Evolutionary conservation across 352 stramenopile species (phyloP), one percentile per base, ranked within the genome.

Genomic region (Globisporangium paroecandrum): DNA sequence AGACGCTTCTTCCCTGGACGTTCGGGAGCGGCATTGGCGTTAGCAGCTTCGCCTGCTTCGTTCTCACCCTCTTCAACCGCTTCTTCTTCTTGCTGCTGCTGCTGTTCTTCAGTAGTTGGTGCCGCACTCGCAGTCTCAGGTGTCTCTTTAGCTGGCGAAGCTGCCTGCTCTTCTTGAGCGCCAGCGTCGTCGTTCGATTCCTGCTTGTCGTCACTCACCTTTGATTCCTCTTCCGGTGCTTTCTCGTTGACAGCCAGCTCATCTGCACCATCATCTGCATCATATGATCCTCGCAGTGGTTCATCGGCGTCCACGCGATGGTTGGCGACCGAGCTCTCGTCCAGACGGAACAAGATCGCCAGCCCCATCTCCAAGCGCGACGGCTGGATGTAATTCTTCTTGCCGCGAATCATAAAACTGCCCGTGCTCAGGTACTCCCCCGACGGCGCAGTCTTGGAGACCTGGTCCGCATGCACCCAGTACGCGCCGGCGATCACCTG

Each of bases 391-490:
- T 91, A 98, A 77, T 98, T 98, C 76, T 98, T 98, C 77, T 97
- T 97, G 64, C 94, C 94, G 2, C 92, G 86, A 34, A 98, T 92
- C 96, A 99, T 99, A 75, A 99, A 99, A 43, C 85, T 97, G 43
- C 97, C 97, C 0, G 98, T 98, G 9, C 90, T 93, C 15, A 99
- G 83, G 77, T 99, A 99, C 77, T 99, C 96, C 36, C 97, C 97
- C 27, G 95, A 87, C 24, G 97, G 97, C 15, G 97, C 97, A 0
- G 95, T 99, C 79, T 99, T 99, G 58, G 84, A 98, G 9, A 99
- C 97, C 73, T 99, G 97, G 58, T 98, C 88, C n/a, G 97, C 94
- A 77, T 98, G 89, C 25, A 99, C 97, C 97, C 97, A 99, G 80
- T 97, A 99, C 0, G 97, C 97, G 29, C 85, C 96, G 34, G 96